A percentile compares a stretch with the other conserved stretches of the same genome.
Evolutionary conservation across 2,329 filamentous ascomycete genomes (phyloP).

Genomic region (Clathrospora elynae): DNA sequence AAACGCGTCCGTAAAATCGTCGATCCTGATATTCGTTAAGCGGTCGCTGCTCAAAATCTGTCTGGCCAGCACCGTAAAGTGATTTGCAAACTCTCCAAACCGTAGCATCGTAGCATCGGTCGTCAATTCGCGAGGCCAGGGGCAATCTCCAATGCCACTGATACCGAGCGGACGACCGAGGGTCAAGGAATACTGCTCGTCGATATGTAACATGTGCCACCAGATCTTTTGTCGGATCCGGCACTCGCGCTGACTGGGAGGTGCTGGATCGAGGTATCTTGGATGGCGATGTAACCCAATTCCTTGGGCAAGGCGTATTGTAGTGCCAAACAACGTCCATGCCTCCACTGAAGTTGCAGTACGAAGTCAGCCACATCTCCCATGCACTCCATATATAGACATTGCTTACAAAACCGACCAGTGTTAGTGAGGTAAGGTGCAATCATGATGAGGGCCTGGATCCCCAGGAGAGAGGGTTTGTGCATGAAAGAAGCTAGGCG

Average conservation of each 20-base stretch:
- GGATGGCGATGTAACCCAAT: constrained; percentile 58
- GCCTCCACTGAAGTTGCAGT: too few species aligned
- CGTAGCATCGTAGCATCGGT: constrained; percentile 53
- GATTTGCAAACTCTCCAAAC: constrained; percentile 53
- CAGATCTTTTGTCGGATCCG: constrained; percentile 53
- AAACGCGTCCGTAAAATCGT: constrained; percentile 55
- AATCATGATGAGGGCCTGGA: constrained; percentile 56
- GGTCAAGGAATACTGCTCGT: constrained; percentile 58
- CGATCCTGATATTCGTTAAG: constrained; percentile 52
- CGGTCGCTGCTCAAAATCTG: constrained; percentile 54
- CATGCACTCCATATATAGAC: too few species aligned
- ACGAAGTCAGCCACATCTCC: too few species aligned
- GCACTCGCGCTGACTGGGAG: constrained; percentile 49
- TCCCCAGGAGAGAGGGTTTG: constrained; percentile 53
- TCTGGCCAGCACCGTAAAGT: constrained; percentile 56
- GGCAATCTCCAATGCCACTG: constrained; percentile 57
- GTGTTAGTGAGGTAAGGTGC: constrained; percentile 57
- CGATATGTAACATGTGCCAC: constrained; percentile 61
- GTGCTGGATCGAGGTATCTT: constrained; percentile 52
- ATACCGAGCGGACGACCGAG: constrained; percentile 57
- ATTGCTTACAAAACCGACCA: constrained; percentile 55
- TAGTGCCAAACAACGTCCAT: constrained; percentile 57
- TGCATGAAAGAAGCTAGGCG: constrained; percentile 56
- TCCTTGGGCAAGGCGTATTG: constrained; percentile 56
- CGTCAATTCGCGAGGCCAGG: constrained; percentile 52